Base-by-base conservation (phyloP, 2,329 filamentous ascomycete species). In the Fusarium pseudograminearum region DNA sequence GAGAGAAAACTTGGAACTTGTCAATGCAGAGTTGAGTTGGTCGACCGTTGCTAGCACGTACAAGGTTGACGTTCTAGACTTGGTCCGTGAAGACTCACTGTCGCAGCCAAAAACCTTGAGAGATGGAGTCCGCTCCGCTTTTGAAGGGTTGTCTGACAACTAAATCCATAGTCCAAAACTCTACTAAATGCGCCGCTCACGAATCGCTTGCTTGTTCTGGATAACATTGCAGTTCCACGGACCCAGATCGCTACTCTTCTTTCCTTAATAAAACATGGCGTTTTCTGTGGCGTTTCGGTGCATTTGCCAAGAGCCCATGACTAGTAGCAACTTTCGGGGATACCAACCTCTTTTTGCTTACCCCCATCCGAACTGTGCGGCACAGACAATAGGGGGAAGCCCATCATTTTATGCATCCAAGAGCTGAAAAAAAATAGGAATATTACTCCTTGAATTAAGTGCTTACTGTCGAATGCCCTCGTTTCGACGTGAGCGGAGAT, bases 61-160 rank as follows among this genome's bases (percentile, higher is more conserved):
- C 61, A 64, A 14, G 60, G 60, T 44, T 26, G 30, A 31, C 1
- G 52, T 47, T 51, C 60, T 64, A 24, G 61, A 36, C 44, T 40
- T 34, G 51, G 42, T 46, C 46, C 16, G 24, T 24, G 30, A 48
- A n/a, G 34, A n/a, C 24, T 34, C 38, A 41, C 28, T 20, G 33
- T 51, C 26, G 46, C 46, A 50, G 9, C 24, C 22, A 22, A 30
- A 22, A 46, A 30, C 18, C 30, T 65, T 22, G 36, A 15, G 36
- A 18, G 28, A 51, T 36, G 52, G 52, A 9, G 48, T 38, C 20
- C 33, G 22, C 28, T 50, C 50, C 61, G 51, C 52, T 53, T n/a
- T 53, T 34, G 34, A 44, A 46, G 34, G 31, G 22, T 15, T 41
- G 40, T 36, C 36, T 22, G 46, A 28, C 12, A 22, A 42, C 20